Evolutionary conservation across 1,284 basidiomycete species (phyloP).

Genomic region (Schizophyllum commune): DNA sequence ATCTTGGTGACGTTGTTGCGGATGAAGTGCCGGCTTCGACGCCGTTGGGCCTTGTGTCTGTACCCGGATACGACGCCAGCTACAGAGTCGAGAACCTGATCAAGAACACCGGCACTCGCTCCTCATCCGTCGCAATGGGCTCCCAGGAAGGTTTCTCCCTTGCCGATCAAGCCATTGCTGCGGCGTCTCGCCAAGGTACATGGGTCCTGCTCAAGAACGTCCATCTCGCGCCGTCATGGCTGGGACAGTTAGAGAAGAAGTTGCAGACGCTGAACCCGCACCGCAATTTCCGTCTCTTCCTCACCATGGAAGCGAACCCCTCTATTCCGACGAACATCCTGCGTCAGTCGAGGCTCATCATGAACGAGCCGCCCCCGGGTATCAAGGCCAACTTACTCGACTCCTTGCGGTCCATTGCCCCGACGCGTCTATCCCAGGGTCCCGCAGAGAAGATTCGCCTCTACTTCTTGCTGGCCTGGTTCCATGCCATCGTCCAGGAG

Average conservation of each 20-base stretch:
- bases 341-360: constrained; percentile 88
- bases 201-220: constrained; percentile 97
- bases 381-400: constrained; percentile 93
- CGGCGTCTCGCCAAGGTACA: constrained; percentile 83
- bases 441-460: constrained; percentile 87
- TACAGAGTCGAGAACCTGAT: constrained; percentile 90
- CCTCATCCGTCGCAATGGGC: constrained; percentile 93
- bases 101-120: constrained; percentile 66
- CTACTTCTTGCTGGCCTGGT: constrained; percentile 96
- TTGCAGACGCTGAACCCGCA: constrained; percentile 88
- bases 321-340: constrained; percentile 93
- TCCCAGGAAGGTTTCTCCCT: constrained; percentile 93
- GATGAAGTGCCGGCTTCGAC: constrained; percentile 76
- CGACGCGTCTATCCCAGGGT: constrained; percentile 66
- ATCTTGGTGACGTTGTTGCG: constrained; percentile 69
- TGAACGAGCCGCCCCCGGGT: constrained; percentile 96
- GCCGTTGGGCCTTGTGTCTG: constrained; percentile 86
- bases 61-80: constrained; percentile 95
- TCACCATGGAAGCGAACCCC: constrained; percentile 94
- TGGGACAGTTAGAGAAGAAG: constrained; percentile 92
- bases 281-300: constrained; percentile 87
- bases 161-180: constrained; percentile 90
- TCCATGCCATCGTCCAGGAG: constrained; percentile 95
- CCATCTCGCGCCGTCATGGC: constrained; percentile 89
- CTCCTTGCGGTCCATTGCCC: constrained; percentile 73